Evolutionary conservation across 2,329 filamentous ascomycete species (phyloP), one percentile per base, ranked within the genome.

Genomic region (Truncatella angustata): DNA sequence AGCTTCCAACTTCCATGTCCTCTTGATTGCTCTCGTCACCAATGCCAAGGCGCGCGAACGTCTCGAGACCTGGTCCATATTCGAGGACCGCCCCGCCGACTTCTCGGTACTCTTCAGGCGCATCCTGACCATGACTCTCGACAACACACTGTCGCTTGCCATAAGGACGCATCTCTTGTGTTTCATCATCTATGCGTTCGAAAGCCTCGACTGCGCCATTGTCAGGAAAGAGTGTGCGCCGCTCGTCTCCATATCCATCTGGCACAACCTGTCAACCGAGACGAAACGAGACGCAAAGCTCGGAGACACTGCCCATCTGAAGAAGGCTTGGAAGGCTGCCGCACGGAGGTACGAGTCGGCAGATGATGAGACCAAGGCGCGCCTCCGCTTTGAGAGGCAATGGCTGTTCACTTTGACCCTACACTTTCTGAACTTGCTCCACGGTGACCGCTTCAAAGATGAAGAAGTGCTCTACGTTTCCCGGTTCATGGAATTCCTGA

Each of bases 171-270:
- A 96, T 49, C 81, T 97, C n/a, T 76, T 99, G 20, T 88, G 84
- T 21, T 97, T 97, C 70, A 79, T 97, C 56, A 95, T 96, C 47
- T 84, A 87, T 59, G 90, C 93, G 32, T 99, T 97, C 66, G 92
- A 97, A 69, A 97, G 91, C 43, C 78, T 99, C 28, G 95, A 99
- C 68, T 92, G 86, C 66, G 82, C 83, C 34, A 82, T 96, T 51
- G 89, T 99, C 46, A 86, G 94, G 56, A 97, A 97, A 69, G 94
- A 99, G 75, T 97, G 94, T 70, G 94, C 93, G 5, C 91, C 95
- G 2, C 76, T 99, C 48, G 93, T 99, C 18, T 94, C 91, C 11
- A 96, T 99, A 61, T 87, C 90, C 1, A 91, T 94, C 62, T 99
- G 94, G 94, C 90, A 97, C 64, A 95, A 96, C 65, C 74, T 99